Conservation (phyloP, 768 basidiomycete species). For the Tulasnella sp. region DNA sequence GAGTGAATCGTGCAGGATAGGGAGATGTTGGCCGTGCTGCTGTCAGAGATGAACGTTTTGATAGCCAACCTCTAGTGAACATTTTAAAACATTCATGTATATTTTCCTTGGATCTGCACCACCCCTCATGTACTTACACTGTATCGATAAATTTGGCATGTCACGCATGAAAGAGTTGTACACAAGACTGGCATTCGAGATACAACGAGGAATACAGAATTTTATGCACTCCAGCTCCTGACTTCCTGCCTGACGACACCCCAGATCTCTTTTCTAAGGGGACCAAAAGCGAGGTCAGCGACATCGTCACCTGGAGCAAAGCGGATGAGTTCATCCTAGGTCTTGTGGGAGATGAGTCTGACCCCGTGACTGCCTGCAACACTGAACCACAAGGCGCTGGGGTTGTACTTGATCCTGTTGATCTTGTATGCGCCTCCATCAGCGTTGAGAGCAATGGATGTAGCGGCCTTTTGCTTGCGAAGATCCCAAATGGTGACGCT, state of each 20-base stretch:
- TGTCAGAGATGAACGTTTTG: no score
- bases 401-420: conserved; percentile 70
- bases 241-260: conserved; percentile 71
- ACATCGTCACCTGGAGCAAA: conserved; percentile 77
- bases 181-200: no score
- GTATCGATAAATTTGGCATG: no score
- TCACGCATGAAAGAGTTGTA: no score
- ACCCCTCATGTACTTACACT: no score
- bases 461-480: conserved; percentile 60
- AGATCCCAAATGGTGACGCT: conserved; percentile 90
- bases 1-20: no score
- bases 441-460: conserved; percentile 42
- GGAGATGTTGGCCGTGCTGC: no score
- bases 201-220: no score
- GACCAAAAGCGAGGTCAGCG: conserved; percentile 59
- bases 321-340: conserved; percentile 75
- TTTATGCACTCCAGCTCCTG: conserved; percentile 58
- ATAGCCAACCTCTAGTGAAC: no score
- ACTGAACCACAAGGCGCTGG: conserved; percentile 72
- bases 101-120: no score
- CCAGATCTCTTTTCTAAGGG: conserved; percentile 72
- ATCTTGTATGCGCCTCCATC: conserved; percentile 64
- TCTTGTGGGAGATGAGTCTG: conserved; percentile 79
- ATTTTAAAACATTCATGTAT: no score
- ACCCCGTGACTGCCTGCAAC: conserved; percentile 74